Percentiles rank a stretch among this genome's conserved stretches.
These are phyloP conservation scores for peach (Prunus persica) DNA, from an alignment of 306 rosid genomes.

Conservation along the genomic window DNA sequence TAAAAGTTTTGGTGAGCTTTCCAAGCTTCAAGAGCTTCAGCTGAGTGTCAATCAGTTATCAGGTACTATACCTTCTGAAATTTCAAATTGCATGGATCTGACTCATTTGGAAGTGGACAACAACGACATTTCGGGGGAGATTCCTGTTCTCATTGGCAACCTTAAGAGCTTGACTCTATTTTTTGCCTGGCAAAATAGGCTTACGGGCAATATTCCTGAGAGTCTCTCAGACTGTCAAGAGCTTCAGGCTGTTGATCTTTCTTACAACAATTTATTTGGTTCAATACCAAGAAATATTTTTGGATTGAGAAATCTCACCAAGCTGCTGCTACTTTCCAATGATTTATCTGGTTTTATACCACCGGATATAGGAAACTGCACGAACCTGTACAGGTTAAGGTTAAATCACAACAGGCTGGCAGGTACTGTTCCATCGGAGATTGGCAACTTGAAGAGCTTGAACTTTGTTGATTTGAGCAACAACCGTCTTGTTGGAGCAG, in stretches of 20 bases:
- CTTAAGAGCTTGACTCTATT: slow-evolving; percentile 66
- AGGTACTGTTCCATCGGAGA: slow-evolving; percentile 76
- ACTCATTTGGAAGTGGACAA: slow-evolving; percentile 71
- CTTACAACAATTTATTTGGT: slow-evolving; percentile 63
- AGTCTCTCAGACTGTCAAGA: slow-evolving; percentile 59
- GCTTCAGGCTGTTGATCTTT: slow-evolving; percentile 76
- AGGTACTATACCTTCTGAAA: slow-evolving; percentile 67
- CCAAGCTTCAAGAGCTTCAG: slow-evolving; percentile 69
- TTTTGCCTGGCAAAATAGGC: slow-evolving; percentile 71
- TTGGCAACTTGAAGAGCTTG: slow-evolving; percentile 55
- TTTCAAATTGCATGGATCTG: slow-evolving; percentile 59
- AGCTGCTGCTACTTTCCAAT: slow-evolving; percentile 69
- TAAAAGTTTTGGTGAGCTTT: slow-evolving; percentile 49
- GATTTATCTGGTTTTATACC: slow-evolving; percentile 74
- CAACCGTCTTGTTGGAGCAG: slow-evolving; percentile 63
- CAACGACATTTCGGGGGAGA: slow-evolving; percentile 68
- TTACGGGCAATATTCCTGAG: slow-evolving; percentile 71
- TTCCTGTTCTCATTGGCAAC: slow-evolving; percentile 58
- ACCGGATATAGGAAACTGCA: slow-evolving; percentile 73
- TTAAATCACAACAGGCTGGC: slow-evolving; percentile 52
- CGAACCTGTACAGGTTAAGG: slow-evolving; percentile 66
- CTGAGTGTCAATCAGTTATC: slow-evolving; percentile 72
- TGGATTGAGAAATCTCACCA: slow-evolving; percentile 55
- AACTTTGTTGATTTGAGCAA: slow-evolving; percentile 59
- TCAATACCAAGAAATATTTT: slow-evolving; percentile 60